Conservation (phyloP, 371 early-diverging fungal species). For the Apophysomyces ossiformis region DNA sequence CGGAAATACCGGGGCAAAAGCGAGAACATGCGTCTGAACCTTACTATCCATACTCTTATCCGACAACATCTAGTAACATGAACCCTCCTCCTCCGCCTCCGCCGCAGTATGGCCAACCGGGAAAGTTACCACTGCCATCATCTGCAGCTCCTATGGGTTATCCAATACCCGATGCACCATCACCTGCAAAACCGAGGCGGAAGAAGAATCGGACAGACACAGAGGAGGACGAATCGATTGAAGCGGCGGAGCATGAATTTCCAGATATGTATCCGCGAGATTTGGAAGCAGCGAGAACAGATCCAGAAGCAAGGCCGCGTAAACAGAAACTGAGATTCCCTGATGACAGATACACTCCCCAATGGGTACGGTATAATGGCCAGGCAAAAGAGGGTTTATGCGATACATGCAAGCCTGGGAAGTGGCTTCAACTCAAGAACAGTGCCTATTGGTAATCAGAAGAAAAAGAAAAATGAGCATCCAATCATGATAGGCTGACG, state of each 20-base stretch:
- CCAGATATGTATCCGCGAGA: slow-evolving; percentile 52
- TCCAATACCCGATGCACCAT: slow-evolving; percentile 3
- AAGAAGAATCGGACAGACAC: slow-evolving; percentile 23
- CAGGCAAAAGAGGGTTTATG: slow-evolving; percentile 88
- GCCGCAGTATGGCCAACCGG: slow-evolving; percentile 1
- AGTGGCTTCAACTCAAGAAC: slow-evolving; percentile 94
- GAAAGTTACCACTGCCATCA: background rate
- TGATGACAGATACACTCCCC: slow-evolving; percentile 87
- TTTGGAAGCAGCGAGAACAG: slow-evolving; percentile 40
- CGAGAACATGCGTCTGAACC: background rate
- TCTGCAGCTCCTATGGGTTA: background rate
- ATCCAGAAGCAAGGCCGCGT: slow-evolving; percentile 61
- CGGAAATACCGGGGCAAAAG: slow-evolving; percentile 5
- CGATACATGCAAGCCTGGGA: slow-evolving; percentile 84
- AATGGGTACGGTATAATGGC: slow-evolving; percentile 82
- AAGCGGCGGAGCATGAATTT: slow-evolving; percentile 43
- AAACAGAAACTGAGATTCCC: slow-evolving; percentile 70
- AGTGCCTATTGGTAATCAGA: slow-evolving; percentile 82
- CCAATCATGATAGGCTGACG: background rate
- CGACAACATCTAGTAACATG: background rate
- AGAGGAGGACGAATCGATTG: slow-evolving; percentile 32
- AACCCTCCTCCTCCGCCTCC: background rate
- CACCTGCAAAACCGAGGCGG: slow-evolving; percentile 22
- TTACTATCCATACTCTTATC: slow-evolving; percentile 23
- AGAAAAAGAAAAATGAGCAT: background rate